Base-by-base conservation (phyloP, 352 stramenopile genomes). In the Elongisporangium prolatum region DNA sequence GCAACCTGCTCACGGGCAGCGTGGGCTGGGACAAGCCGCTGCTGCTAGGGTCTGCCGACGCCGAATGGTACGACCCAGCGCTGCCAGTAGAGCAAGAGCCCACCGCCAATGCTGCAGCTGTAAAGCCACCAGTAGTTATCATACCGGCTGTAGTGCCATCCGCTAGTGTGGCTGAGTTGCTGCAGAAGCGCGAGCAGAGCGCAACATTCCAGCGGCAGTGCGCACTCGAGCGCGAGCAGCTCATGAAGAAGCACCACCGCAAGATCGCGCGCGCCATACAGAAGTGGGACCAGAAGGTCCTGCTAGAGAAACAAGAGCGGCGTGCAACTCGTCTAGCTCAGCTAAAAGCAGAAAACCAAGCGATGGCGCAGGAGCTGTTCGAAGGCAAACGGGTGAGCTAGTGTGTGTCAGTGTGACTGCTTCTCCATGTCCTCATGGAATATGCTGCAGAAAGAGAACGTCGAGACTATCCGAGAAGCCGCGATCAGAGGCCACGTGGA, bases 401-500 rank as follows among this genome's bases (percentile, higher is more conserved):
- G 38, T n/a, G 20, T 8, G 14, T 60, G 21, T 8, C n/a, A 48
- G 4, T 18, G 21, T 22, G 2, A 25, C 22, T n/a, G 22, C 3
- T 37, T 52, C 20, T 28, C 2, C 3, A 20, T 17, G 21, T 38
- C 2, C 16, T 21, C 52, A 40, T 17, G 28, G 40, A 50, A 20
- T n/a, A 47, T 25, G 37, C 21, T 51, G 16, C 28, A 91, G 81
- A 77, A 77, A 69, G 71, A 87, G 56, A 86, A 86, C 57, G 61
- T 88, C 24, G 75, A 86, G 47, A 84, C 75, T 4, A 89, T 91
- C 48, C 81, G 81, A 1, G 74, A 88, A 59, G 81, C 79, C 21
- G 75, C 78, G 20, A 81, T 91, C 59, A 66, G 73, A 48, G 81
- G 78, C 10, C 70, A 91, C 58, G 21, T 80, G 14, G 69, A 65